Evolutionary conservation across 2,329 filamentous ascomycete genomes (phyloP).

Genomic region (Falciphora oryzae): DNA sequence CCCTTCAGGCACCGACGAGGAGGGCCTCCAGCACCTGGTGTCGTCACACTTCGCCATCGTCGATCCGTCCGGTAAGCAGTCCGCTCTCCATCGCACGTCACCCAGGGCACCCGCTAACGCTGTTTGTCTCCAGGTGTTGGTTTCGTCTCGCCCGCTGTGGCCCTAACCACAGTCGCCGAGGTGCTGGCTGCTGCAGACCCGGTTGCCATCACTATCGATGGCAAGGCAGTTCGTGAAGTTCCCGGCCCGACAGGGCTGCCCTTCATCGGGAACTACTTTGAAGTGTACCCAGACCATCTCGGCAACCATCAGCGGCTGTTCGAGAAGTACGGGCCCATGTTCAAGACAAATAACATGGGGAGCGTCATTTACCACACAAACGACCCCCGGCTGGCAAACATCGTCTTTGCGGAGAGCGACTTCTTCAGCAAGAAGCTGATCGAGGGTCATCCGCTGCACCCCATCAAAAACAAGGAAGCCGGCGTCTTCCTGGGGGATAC

Average conservation of each 20-base stretch:
- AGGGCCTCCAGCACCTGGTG: slow-evolving; percentile 32
- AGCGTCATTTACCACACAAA: slow-evolving; percentile 44
- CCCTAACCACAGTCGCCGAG: slow-evolving; percentile 10
- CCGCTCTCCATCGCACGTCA: background rate
- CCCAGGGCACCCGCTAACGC: background rate
- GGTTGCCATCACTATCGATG: slow-evolving; percentile 42
- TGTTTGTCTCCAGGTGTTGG: slow-evolving; percentile 17
- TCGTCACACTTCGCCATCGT: slow-evolving; percentile 39
- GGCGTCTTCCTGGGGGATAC: slow-evolving; percentile 46
- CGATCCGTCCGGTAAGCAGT: slow-evolving; percentile 29
- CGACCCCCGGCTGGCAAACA: slow-evolving; percentile 37
- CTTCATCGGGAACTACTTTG: slow-evolving; percentile 47
- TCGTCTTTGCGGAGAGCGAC: slow-evolving; percentile 42
- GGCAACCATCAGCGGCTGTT: slow-evolving; percentile 52
- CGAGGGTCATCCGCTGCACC: slow-evolving; percentile 41
- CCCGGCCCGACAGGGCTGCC: slow-evolving; percentile 44
- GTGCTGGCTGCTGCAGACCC: slow-evolving; percentile 22
- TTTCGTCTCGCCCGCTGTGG: slow-evolving; percentile 6
- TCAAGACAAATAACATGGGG: slow-evolving; percentile 48
- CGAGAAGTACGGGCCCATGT: slow-evolving; percentile 43
- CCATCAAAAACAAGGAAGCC: slow-evolving; percentile 35
- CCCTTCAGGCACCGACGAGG: slow-evolving; percentile 26
- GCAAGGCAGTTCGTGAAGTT: slow-evolving; percentile 40
- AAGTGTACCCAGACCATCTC: slow-evolving; percentile 51
- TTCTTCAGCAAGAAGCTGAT: slow-evolving; percentile 49